Conservation (phyloP, 176 grass and related monocot genomes). For the Elaeis guineensis region DNA sequence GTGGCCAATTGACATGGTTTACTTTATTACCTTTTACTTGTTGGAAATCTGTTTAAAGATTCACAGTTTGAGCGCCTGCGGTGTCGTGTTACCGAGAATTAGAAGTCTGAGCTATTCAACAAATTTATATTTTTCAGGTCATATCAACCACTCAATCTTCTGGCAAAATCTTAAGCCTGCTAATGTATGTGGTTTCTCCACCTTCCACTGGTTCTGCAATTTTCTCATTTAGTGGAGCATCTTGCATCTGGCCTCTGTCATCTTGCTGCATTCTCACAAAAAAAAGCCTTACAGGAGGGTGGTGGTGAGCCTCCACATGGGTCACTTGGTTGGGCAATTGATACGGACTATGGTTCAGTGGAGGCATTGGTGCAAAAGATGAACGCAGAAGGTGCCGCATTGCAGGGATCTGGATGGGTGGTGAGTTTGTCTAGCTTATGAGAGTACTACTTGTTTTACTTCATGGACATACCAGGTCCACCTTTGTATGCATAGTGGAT, state of each 20-base stretch:
- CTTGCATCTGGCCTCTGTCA: no score
- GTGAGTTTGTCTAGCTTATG: conserved; percentile 31
- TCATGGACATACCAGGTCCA: no score
- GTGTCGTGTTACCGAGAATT: no score
- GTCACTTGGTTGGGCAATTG: conserved; percentile 86
- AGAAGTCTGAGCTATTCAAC: conserved; percentile 9
- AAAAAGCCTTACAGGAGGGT: conserved; percentile 61
- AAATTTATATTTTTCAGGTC: conserved; percentile 44
- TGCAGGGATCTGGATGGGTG: conserved; percentile 99
- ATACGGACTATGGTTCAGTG: conserved; percentile 80
- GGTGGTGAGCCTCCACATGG: conserved; percentile 78
- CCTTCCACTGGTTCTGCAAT: no score
- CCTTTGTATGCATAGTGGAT: no score
- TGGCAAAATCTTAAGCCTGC: conserved; percentile 96
- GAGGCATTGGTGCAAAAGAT: conserved; percentile 86
- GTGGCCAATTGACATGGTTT: no score
- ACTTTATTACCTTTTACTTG: no score
- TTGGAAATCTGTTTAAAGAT: no score
- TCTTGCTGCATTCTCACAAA: neutral
- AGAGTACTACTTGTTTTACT: no score
- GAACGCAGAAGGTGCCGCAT: conserved; percentile 80
- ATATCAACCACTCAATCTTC: conserved; percentile 98
- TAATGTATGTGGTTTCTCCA: conserved; percentile 31
- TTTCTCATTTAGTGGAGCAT: no score
- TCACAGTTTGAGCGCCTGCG: no score